Conservation (phyloP, 805 yeast genomes). For the Candida pseudoglaebosa region DNA sequence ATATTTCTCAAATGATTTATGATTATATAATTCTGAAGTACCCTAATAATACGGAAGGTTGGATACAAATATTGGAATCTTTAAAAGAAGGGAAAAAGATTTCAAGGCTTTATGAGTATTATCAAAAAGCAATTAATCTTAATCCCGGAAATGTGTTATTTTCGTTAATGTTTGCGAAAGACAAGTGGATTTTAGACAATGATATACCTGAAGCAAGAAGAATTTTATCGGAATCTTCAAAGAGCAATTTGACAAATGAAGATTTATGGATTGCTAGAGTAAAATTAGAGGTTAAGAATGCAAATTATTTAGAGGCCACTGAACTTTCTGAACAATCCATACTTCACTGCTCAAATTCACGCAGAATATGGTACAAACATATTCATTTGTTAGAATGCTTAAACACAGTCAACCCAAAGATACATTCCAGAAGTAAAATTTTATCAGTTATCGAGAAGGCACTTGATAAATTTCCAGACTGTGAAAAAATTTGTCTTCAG, state of each 20-base stretch:
- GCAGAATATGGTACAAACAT: conserved; percentile 60
- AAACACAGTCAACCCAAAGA: conserved; percentile 3
- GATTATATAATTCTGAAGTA: conserved; percentile 41
- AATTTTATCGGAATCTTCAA: conserved; percentile 48
- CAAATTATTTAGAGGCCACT: conserved; percentile 39
- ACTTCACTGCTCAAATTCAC: conserved; percentile 11
- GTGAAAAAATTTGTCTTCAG: conserved; percentile 56
- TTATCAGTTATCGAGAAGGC: conserved; percentile 41
- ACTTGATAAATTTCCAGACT: conserved; percentile 43
- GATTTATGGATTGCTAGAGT: conserved; percentile 70
- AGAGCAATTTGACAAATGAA: conserved; percentile 42
- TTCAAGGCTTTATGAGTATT: conserved; percentile 26
- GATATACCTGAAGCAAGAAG: conserved; percentile 50
- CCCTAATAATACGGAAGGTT: conserved; percentile 45
- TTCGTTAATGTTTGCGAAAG: conserved; percentile 70
- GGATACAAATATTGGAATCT: conserved; percentile 45
- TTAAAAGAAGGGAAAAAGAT: conserved; percentile 16
- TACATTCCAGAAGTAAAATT: conserved; percentile 6
- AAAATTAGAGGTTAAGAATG: conserved; percentile 52
- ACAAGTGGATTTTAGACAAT: conserved; percentile 48
- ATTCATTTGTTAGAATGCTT: conserved; percentile 20
- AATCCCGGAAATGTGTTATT: conserved; percentile 51
- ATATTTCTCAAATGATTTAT: conserved; percentile 30
- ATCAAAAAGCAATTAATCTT: conserved; percentile 49
- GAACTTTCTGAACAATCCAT: conserved; percentile 21